Evolutionary conservation across 2,329 filamentous ascomycete genomes (phyloP), one percentile per base, ranked within the genome.

Genomic region (Onygena corvina): DNA sequence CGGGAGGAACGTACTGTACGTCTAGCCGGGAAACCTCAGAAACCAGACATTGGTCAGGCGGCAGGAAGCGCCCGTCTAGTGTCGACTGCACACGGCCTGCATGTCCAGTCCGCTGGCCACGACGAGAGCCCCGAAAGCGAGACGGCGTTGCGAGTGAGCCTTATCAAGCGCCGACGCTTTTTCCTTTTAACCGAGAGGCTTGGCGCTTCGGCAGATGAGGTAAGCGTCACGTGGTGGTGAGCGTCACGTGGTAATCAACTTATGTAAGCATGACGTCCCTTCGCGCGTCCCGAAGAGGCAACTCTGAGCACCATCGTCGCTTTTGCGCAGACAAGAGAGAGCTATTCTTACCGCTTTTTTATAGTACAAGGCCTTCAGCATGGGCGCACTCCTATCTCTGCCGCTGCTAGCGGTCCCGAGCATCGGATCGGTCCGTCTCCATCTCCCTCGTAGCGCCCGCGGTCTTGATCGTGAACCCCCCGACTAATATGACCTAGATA

Each of bases 341-440:
- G n/a, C 12, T 14, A n/a, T 4, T 23, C 11, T 42, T 11, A 8
- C 21, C 21, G 33, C 14, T 27, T 34, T 2, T 7, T 33, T 23
- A 34, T 30, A 40, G 48, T 36, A 35, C 36, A 27, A 29, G 12
- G 4, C 27, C 6, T 18, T 50, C 58, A 70, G 54, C 48, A 98
- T 98, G 92, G 92, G 92, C 62, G 90, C 87, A 58, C 72, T 94
- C 61, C 76, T 98, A 49, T 95, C 90, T 54, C 68, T 98, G 54
- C 92, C 92, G 58, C 74, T 98, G 55, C 72, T 98, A 69, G 89
- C 86, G 58, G 67, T 98, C 57, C 92, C 92, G 55, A 87, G 87
- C 71, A 71, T 86, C 58, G 79, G 86, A 66, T 87, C 88, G 49
- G 87, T 96, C 81, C 55, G 84, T 76, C 53, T 35, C 20, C 34